Conservation (phyloP, 345 rosid species). For the Brassica rapa region DNA sequence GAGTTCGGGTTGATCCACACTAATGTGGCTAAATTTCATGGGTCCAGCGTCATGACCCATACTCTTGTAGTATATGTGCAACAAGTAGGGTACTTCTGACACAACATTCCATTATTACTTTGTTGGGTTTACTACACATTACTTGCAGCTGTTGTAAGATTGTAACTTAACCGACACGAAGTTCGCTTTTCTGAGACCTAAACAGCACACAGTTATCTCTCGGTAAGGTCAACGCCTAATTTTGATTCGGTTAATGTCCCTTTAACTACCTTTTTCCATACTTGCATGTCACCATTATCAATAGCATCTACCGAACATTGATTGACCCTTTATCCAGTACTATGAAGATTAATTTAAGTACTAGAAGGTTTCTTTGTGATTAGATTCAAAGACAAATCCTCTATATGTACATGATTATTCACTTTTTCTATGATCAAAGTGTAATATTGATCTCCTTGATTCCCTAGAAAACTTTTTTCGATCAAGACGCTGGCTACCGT, state of each 20-base stretch:
- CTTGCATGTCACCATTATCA: slow-evolving; percentile 24
- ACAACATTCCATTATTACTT: slow-evolving; percentile 36
- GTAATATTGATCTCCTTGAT: neutral
- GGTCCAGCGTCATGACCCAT: slow-evolving; percentile 27
- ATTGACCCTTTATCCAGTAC: neutral
- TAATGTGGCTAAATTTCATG: slow-evolving; percentile 31
- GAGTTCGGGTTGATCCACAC: slow-evolving; percentile 39
- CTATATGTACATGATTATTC: neutral
- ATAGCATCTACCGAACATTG: slow-evolving; percentile 18
- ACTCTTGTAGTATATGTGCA: slow-evolving; percentile 29
- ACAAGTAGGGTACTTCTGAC: slow-evolving; percentile 31
- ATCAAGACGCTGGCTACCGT: neutral
- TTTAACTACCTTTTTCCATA: slow-evolving; percentile 27
- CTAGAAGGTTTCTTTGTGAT: neutral
- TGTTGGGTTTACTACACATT: slow-evolving; percentile 26
- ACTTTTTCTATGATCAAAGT: neutral
- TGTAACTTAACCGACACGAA: slow-evolving; percentile 22
- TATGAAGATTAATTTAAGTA: neutral
- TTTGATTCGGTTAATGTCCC: slow-evolving; percentile 25
- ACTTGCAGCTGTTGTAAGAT: slow-evolving; percentile 8
- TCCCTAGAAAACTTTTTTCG: neutral
- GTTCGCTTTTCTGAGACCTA: neutral
- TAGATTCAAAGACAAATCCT: neutral
- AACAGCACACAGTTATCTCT: slow-evolving; percentile 16
- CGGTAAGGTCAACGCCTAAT: slow-evolving; percentile 30